These are phyloP conservation scores for Albugo candida DNA, from an alignment of 352 stramenopile genomes.

Conservation along the genomic window DNA sequence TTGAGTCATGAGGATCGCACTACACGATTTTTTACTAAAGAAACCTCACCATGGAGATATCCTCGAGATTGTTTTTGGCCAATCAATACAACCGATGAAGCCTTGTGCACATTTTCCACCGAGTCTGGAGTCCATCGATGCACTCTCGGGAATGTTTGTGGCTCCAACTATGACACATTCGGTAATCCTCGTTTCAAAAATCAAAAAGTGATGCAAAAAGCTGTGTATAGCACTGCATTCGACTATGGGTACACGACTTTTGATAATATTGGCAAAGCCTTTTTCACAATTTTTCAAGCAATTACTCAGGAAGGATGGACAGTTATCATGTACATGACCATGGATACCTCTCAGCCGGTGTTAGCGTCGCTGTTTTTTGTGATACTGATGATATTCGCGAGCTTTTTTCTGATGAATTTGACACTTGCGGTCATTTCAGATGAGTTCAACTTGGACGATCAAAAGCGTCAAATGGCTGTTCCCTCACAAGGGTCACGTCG, in stretches of 20 bases:
- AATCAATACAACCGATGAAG: conserved; percentile 56
- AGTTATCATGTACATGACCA: conserved; percentile 81
- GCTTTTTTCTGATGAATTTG: conserved; percentile 89
- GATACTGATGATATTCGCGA: conserved; percentile 78
- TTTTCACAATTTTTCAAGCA: conserved; percentile 86
- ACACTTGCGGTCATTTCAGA: conserved; percentile 83
- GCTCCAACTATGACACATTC: conserved; percentile 46
- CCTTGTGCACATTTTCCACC: conserved; percentile 32
- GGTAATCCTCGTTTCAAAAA: conserved; percentile 44
- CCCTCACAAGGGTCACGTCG: not conserved
- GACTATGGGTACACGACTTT: conserved; percentile 89
- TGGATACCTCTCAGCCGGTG: conserved; percentile 31
- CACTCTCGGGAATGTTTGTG: conserved; percentile 17
- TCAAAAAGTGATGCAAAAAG: conserved; percentile 21
- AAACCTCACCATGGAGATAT: conserved; percentile 40
- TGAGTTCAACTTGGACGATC: conserved; percentile 67
- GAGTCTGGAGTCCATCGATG: conserved; percentile 39
- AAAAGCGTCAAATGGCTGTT: conserved; percentile 5
- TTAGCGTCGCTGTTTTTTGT: conserved; percentile 75
- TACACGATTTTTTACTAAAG: conserved; percentile 21
- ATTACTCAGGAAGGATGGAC: conserved; percentile 90
- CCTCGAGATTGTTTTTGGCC: conserved; percentile 84
- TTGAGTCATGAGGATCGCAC: too few relatives aligned
- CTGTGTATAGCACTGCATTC: conserved; percentile 28
- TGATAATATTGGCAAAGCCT: conserved; percentile 78